These are phyloP conservation scores for Microcyclospora tardicrescens DNA, from an alignment of 2,329 filamentous ascomycete genomes.

Conservation along the genomic window DNA sequence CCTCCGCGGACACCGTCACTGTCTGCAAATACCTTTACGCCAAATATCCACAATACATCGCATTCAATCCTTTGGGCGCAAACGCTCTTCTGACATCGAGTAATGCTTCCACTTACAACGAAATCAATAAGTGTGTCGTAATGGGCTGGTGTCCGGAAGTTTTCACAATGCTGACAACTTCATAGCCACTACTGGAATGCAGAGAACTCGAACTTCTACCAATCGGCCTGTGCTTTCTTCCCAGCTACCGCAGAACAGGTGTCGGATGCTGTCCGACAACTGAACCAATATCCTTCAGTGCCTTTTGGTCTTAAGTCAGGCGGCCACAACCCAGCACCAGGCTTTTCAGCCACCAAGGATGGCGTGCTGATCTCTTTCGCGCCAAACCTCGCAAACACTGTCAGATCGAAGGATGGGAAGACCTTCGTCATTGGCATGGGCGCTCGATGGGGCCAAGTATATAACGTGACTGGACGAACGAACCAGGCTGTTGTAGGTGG, in stretches of 20 bases:
- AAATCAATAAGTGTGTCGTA: conserved; percentile 6
- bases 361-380: conserved; percentile 34
- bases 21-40: conserved; percentile 11
- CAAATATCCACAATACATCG: conserved; percentile 11
- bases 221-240: conserved; percentile 22
- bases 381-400: conserved; percentile 26
- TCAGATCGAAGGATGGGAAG: conserved; percentile 14
- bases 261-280: conserved; percentile 37
- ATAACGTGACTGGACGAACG: conserved; percentile 7
- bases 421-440: conserved; percentile 9
- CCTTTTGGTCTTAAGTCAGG: conserved; percentile 44
- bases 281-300: conserved; percentile 34
- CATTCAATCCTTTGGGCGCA: conserved; percentile 8
- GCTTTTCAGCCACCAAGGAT: conserved; percentile 33
- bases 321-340: conserved; percentile 35
- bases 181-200: conserved; percentile 12
- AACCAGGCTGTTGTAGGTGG: conserved; percentile 13
- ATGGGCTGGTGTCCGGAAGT: no score
- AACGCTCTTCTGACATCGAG: conserved; percentile 4
- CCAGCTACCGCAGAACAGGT: conserved; percentile 40
- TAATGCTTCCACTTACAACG: conserved; percentile 8
- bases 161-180: no score
- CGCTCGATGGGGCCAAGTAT: conserved; percentile 12
- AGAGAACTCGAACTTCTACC: conserved; percentile 9
- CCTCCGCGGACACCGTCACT: conserved; percentile 6